These are phyloP conservation scores for Trametes cubensis DNA, from an alignment of 768 basidiomycete species.

Conservation along the genomic window DNA sequence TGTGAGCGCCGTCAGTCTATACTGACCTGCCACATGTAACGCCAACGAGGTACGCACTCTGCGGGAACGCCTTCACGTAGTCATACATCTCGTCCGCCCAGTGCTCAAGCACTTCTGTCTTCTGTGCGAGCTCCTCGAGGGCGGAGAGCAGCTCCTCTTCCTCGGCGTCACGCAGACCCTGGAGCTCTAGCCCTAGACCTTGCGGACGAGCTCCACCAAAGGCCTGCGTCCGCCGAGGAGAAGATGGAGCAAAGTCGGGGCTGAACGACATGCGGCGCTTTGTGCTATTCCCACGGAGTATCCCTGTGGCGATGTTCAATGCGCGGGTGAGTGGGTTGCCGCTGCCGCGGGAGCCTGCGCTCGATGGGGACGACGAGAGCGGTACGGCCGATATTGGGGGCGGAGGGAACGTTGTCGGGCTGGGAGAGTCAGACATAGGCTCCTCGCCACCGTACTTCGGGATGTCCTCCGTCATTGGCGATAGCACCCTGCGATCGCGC, in stretches of 20 bases:
- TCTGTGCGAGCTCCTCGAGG: constrained; percentile 92
- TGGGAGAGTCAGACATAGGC: constrained; percentile 32
- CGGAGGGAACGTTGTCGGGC: constrained; percentile 63
- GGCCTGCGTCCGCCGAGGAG: constrained; percentile 60
- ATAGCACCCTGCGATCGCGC: constrained; percentile 54
- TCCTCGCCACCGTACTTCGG: constrained; percentile 37
- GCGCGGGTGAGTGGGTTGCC: constrained; percentile 80
- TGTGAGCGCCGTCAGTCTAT: constrained; percentile 35
- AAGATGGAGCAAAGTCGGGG: constrained; percentile 45
- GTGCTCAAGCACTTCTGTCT: constrained; percentile 89
- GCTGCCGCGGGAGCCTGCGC: constrained; percentile 60
- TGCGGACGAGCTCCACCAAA: constrained; percentile 38
- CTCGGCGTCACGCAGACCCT: constrained; percentile 58
- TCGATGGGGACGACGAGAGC: constrained; percentile 67
- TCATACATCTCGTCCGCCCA: constrained; percentile 97
- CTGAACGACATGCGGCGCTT: constrained; percentile 42
- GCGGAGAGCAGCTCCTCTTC: constrained; percentile 82
- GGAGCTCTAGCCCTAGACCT: constrained; percentile 38
- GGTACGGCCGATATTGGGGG: constrained; percentile 53
- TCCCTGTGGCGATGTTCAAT: constrained; percentile 78
- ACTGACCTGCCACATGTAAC: background rate
- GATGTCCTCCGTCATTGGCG: constrained; percentile 52
- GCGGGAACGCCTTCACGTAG: constrained; percentile 80
- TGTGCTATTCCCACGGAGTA: constrained; percentile 65
- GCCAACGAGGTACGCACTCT: constrained; percentile 57